Evolutionary conservation across 2,329 filamentous ascomycete genomes (phyloP).

Genomic region (Paecilomyces sp.): DNA sequence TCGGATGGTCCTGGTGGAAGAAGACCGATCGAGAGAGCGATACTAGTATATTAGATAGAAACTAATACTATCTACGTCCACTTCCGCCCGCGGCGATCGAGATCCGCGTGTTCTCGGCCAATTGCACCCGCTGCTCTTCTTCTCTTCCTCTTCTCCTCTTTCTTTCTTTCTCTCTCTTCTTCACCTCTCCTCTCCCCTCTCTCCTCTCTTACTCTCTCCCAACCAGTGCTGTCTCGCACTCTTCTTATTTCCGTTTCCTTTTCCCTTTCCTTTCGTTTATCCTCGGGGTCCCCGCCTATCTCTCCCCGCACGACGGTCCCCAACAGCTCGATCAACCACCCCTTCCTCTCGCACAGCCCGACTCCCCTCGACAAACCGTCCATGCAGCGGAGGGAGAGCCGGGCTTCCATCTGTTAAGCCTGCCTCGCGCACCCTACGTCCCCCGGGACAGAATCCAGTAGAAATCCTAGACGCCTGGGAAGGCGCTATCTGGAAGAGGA

Average conservation of each 20-base stretch:
- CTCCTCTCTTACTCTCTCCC: constrained; percentile 2
- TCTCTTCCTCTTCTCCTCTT: constrained; percentile 5
- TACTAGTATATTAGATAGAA: no score
- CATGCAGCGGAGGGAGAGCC: neutral
- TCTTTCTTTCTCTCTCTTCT: constrained; percentile 2
- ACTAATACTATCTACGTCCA: no score
- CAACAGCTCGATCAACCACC: neutral
- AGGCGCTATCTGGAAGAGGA: neutral
- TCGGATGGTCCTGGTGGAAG: no score
- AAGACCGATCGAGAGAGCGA: no score
- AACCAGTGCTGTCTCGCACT: constrained; percentile 3
- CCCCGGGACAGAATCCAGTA: neutral
- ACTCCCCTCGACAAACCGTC: neutral
- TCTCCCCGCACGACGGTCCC: neutral
- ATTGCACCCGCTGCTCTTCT: constrained; percentile 4
- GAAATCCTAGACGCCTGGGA: neutral
- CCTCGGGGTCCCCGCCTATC: neutral
- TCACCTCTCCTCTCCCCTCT: constrained; percentile 1
- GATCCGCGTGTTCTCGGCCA: constrained; percentile 4
- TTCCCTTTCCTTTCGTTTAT: constrained; percentile 1
- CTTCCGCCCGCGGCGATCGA: neutral
- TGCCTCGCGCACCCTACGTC: neutral
- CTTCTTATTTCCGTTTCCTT: neutral
- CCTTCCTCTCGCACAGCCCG: neutral
- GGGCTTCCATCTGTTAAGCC: neutral